phyloP scores from a whole-genome alignment of 768 basidiomycete species.

The Boletus edulis region DNA sequence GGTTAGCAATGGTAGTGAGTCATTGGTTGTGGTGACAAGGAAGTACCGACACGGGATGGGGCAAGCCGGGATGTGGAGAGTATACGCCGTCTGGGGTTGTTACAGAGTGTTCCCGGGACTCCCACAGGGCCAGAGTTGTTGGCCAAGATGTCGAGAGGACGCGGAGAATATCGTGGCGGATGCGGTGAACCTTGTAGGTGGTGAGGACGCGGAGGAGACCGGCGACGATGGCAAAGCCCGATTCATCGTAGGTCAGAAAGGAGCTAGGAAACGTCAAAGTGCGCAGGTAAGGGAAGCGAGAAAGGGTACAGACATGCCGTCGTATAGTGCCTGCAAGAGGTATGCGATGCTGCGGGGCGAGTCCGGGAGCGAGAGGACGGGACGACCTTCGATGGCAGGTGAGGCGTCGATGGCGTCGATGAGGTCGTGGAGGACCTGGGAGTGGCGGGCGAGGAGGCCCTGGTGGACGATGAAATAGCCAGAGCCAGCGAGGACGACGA shows the following conservation, averaged over 20 bases:
- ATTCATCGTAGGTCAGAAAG: conserved; percentile 42
- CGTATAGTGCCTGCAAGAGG: conserved; percentile 66
- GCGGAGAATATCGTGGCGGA: conserved; percentile 57
- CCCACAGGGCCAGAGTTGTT: conserved; percentile 60
- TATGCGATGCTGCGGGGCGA: conserved; percentile 52
- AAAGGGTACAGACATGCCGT: conserved; percentile 54
- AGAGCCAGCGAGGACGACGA: conserved; percentile 55
- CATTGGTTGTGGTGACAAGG: background rate
- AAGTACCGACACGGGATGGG: conserved; percentile 65
- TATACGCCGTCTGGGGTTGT: conserved; percentile 51
- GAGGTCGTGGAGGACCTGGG: conserved; percentile 44
- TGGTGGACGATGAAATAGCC: conserved; percentile 69
- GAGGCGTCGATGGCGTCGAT: conserved; percentile 32
- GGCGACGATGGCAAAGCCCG: conserved; percentile 53
- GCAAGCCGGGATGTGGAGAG: conserved; percentile 50
- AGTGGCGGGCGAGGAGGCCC: conserved; percentile 65
- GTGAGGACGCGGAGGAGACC: conserved; percentile 62
- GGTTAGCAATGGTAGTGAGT: conserved; percentile 6
- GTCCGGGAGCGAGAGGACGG: conserved; percentile 55
- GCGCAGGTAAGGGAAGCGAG: background rate
- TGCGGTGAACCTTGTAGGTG: conserved; percentile 56
- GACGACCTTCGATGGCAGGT: conserved; percentile 49
- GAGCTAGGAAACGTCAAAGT: conserved; percentile 36
- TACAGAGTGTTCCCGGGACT: conserved; percentile 58
- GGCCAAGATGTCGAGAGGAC: conserved; percentile 59